Evolutionary conservation across 2,329 filamentous ascomycete species (phyloP), one percentile per base, ranked within the genome.

Genomic region (Endothia cerciana): DNA sequence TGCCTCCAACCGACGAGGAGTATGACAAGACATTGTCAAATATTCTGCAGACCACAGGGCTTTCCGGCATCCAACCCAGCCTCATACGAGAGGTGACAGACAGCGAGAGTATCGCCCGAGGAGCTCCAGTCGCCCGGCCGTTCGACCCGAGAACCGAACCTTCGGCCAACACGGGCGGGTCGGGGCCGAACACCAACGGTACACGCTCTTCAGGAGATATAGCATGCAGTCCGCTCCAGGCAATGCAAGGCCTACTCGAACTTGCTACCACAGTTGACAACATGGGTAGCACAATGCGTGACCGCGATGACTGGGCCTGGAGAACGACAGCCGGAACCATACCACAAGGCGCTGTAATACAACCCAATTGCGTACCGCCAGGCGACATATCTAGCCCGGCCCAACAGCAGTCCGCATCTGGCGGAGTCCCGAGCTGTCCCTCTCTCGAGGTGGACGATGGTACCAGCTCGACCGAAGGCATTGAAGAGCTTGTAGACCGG

Each of bases 401-500:
- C 11, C 40, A 41, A 41, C 40, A 19, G 17, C 11, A n/a, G 8
- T 5, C 17, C 5, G 3, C 19, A 2, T 45, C 41, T n/a, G 41
- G 41, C 5, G 41, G 19, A 6, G 15, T n/a, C 10, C 41, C 41
- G 19, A 45, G 41, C 47, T 47, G 45, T 25, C 47, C 33, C 10
- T 60, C 59, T 41, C 25, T 60, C 25, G 67, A 69, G 56, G 61
- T 38, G 33, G 62, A 55, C 4, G 69, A 70, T 22, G 56, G 56
- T 4, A 40, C 38, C 30, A 59, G 56, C 56, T 38, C 56, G 11
- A 36, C 56, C 45, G 72, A 72, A 43, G 68, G 64, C 8, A 67
- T 74, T 7, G 72, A 74, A 47, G 78, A 80, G 60, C 74, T 81
- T 2, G 78, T 80, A 25, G 76, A 79, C 60, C 77, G 81, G 62